Evolutionary conservation across 306 rosid genomes (phyloP).

Genomic region (Vigna trinervia): DNA sequence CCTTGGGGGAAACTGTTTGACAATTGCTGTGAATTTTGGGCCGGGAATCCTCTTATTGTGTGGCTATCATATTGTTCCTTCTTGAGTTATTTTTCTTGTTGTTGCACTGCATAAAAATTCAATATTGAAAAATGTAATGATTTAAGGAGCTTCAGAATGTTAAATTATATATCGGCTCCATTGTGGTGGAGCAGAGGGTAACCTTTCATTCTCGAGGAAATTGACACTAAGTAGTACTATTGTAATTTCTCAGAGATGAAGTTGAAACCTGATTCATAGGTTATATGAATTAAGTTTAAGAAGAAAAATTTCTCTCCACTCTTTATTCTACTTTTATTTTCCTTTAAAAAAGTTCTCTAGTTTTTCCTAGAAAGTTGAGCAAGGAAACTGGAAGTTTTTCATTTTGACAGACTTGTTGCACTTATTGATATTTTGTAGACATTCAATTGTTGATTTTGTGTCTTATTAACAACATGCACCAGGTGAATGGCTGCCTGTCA

Average conservation of each 20-base stretch:
- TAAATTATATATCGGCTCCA: conserved; percentile 14
- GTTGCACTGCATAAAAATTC: conserved; percentile 21
- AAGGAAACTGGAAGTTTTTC: conserved; percentile 31
- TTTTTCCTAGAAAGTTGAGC: conserved; percentile 1
- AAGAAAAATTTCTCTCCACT: conserved; percentile 4
- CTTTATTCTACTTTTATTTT: not conserved
- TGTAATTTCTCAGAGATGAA: conserved; percentile 29
- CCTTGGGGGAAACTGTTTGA: conserved; percentile 3
- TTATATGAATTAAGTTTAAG: conserved; percentile 15
- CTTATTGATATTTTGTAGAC: conserved; percentile 21
- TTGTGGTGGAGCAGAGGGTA: conserved; percentile 19
- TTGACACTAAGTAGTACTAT: not conserved
- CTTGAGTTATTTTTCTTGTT: conserved; percentile 8
- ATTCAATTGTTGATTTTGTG: conserved; percentile 41
- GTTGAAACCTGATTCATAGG: conserved; percentile 12
- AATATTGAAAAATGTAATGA: not conserved
- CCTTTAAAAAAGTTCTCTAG: not conserved
- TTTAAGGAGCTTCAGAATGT: conserved; percentile 28
- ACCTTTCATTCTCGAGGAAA: conserved; percentile 14
- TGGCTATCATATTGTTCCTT: conserved; percentile 34
- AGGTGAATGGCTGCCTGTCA: conserved; percentile 98
- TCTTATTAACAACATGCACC: conserved; percentile 51
- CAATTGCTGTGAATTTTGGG: conserved; percentile 19
- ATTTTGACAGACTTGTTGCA: conserved; percentile 35
- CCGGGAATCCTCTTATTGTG: not conserved